Evolutionary conservation across 2,329 filamentous ascomycete species (phyloP).

Genomic region (Metarhizium album): DNA sequence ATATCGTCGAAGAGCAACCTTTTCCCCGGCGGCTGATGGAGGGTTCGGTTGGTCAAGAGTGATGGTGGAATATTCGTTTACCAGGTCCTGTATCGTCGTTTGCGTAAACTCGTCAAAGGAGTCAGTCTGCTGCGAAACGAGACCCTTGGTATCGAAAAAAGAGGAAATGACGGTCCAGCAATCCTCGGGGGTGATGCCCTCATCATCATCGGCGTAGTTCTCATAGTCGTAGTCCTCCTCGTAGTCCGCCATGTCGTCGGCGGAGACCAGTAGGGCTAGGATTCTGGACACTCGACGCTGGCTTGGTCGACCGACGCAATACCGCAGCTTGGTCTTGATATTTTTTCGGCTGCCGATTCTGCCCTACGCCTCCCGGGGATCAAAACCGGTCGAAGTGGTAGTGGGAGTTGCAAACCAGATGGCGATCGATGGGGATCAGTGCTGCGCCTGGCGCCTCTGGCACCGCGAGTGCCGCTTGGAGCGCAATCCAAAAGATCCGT

Average conservation of each 20-base stretch:
- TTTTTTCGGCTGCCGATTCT: not conserved
- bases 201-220: constrained; percentile 56
- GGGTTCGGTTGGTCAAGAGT: constrained; percentile 91
- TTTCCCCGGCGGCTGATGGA: constrained; percentile 61
- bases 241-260: constrained; percentile 41
- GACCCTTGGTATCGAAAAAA: constrained; percentile 91
- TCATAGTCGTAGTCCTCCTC: constrained; percentile 54
- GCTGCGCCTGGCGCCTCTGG: constrained; percentile 21
- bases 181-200: constrained; percentile 84
- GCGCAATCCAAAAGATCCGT: constrained; percentile 13
- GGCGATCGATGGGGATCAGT: constrained; percentile 19
- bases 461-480: constrained; percentile 22
- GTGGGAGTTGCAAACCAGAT: not conserved
- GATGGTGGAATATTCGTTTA: constrained; percentile 82
- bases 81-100: constrained; percentile 87
- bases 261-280: not conserved
- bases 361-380: not conserved
- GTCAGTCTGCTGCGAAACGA: constrained; percentile 95
- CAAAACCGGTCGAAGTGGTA: constrained; percentile 7
- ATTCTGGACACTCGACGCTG: not conserved
- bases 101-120: constrained; percentile 97
- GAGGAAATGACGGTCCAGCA: constrained; percentile 97
- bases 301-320: not conserved
- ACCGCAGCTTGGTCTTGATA: not conserved
- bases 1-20: constrained; percentile 80